Conservation (phyloP, 1,284 basidiomycete genomes). For the Leccinum proximum region DNA sequence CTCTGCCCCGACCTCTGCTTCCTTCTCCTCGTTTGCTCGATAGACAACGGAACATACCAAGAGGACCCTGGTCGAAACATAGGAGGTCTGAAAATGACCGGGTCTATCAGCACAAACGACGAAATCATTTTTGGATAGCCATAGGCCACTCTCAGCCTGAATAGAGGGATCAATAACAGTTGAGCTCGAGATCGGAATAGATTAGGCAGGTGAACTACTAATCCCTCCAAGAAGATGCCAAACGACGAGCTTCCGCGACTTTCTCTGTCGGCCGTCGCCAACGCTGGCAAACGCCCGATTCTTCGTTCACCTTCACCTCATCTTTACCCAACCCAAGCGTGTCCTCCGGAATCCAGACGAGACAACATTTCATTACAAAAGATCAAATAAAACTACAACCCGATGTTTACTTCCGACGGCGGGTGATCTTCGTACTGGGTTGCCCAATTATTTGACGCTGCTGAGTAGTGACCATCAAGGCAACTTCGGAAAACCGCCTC, state of each 20-base stretch:
- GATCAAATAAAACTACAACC: background rate
- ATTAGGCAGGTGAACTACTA: constrained; percentile 25
- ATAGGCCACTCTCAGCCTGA: constrained; percentile 57
- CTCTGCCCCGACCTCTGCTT: constrained; percentile 35
- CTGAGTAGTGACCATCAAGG: background rate
- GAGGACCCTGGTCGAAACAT: constrained; percentile 32
- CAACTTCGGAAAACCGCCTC: constrained; percentile 44
- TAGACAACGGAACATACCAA: constrained; percentile 36
- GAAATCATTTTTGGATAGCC: constrained; percentile 68
- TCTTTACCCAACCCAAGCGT: constrained; percentile 53
- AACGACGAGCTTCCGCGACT: constrained; percentile 50
- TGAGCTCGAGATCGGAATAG: background rate
- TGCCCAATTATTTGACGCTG: background rate
- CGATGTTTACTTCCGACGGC: background rate
- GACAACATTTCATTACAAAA: background rate
- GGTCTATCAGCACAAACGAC: constrained; percentile 77
- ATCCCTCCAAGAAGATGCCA: constrained; percentile 88
- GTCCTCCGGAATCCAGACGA: constrained; percentile 81
- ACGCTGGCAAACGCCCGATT: constrained; percentile 52
- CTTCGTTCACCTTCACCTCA: constrained; percentile 58
- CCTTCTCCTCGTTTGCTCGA: background rate
- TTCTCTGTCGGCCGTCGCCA: constrained; percentile 40
- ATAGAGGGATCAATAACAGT: background rate
- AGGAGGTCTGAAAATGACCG: constrained; percentile 51
- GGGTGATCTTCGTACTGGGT: background rate